Conservation (phyloP, 345 rosid species). For the Sonneratia alba region DNA sequence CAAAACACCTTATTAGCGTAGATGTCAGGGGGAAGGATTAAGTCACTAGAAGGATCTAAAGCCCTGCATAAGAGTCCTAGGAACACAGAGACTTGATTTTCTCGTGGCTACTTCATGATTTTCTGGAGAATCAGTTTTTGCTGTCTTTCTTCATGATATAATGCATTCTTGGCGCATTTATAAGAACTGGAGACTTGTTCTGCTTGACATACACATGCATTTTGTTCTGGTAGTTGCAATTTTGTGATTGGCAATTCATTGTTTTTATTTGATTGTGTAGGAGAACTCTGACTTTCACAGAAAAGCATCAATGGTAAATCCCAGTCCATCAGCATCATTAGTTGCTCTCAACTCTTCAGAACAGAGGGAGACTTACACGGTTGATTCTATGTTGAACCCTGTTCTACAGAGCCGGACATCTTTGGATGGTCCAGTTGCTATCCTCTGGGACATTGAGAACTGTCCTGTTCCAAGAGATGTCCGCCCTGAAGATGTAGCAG, state of each 20-base stretch:
- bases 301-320: conserved; percentile 25
- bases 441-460: conserved; percentile 96
- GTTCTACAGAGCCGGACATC: conserved; percentile 29
- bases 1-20: neutral
- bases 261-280: conserved; percentile 4
- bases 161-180: neutral
- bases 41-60: neutral
- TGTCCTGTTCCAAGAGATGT: conserved; percentile 88
- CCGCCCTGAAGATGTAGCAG: conserved; percentile 85
- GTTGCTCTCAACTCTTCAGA: conserved; percentile 21
- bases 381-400: conserved; percentile 24
- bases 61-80: neutral
- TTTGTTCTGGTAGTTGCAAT: neutral
- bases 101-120: neutral
- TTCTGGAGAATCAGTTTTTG: neutral
- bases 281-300: conserved; percentile 6
- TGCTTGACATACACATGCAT: neutral
- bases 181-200: neutral
- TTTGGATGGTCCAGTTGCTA: conserved; percentile 61
- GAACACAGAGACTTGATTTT: neutral
- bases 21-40: neutral
- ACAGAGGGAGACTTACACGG: conserved; percentile 13
- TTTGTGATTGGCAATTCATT: neutral
- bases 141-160: neutral
- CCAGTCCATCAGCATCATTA: conserved; percentile 17